Conservation (phyloP, 306 rosid species). For the Pterocarpus santalinus region DNA sequence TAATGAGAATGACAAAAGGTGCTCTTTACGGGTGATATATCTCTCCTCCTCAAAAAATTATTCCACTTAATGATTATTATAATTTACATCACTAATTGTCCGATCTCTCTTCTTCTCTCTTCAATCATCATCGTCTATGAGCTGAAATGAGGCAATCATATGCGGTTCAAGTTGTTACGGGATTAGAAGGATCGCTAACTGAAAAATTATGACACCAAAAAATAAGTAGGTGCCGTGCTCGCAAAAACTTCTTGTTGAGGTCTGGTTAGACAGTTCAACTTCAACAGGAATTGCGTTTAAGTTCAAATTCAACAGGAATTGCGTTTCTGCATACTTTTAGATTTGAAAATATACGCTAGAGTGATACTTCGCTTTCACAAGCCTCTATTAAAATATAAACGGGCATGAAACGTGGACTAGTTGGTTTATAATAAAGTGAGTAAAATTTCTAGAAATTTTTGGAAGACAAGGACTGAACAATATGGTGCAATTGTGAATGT, state of each 20-base stretch:
- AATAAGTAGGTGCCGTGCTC: slow-evolving; percentile 48
- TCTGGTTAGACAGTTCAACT: slow-evolving; percentile 39
- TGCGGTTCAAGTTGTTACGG: slow-evolving; percentile 26
- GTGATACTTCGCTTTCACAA: slow-evolving; percentile 44
- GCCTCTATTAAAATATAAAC: slow-evolving; percentile 4
- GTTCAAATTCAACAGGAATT: slow-evolving; percentile 31
- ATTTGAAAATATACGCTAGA: slow-evolving; percentile 9
- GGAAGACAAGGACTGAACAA: slow-evolving; percentile 18
- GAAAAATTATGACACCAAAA: slow-evolving; percentile 35
- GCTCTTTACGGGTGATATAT: slow-evolving; percentile 10
- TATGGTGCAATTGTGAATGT: not conserved
- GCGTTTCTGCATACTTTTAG: not conserved
- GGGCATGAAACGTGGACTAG: slow-evolving; percentile 19
- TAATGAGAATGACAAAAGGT: slow-evolving; percentile 32
- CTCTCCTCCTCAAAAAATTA: slow-evolving; percentile 11
- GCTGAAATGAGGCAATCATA: slow-evolving; percentile 12
- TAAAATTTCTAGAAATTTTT: not conserved
- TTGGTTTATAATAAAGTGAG: not conserved
- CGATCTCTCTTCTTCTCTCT: slow-evolving; percentile 18
- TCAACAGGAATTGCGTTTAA: slow-evolving; percentile 19
- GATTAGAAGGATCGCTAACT: slow-evolving; percentile 29
- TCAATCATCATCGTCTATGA: slow-evolving; percentile 27
- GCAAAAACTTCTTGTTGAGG: slow-evolving; percentile 22
- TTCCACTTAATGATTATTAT: slow-evolving; percentile 17
- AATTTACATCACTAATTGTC: slow-evolving; percentile 40